These are phyloP conservation scores for Hypoxylon cercidicola DNA, from an alignment of 495 filamentous ascomycete species.

Conservation along the genomic window DNA sequence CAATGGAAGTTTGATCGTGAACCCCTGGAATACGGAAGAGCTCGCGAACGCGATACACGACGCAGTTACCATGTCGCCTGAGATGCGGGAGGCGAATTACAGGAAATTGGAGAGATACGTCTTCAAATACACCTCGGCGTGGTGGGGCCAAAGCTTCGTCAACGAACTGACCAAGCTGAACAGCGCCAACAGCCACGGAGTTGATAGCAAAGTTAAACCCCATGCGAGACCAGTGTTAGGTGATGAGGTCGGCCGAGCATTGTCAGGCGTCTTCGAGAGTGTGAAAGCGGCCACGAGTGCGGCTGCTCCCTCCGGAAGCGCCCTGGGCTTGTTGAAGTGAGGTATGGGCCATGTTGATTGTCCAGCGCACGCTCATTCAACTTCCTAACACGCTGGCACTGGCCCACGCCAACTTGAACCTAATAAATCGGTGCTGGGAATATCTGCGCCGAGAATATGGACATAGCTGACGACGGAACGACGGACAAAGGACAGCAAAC, in stretches of 20 bases:
- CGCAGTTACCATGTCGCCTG: conserved; percentile 84
- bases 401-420: no score
- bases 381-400: no score
- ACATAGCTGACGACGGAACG: no score
- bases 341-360: neutral
- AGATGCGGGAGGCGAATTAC: conserved; percentile 84
- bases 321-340: conserved; percentile 37
- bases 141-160: conserved; percentile 97
- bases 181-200: conserved; percentile 41
- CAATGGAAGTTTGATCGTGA: conserved; percentile 86
- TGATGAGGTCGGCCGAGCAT: conserved; percentile 40
- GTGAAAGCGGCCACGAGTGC: conserved; percentile 45
- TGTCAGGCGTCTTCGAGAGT: conserved; percentile 45
- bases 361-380: neutral
- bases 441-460: no score
- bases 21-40: conserved; percentile 92
- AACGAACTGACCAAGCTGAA: conserved; percentile 75
- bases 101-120: conserved; percentile 85
- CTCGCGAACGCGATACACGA: conserved; percentile 85
- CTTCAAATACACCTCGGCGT: conserved; percentile 91
- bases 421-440: no score
- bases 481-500: no score
- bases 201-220: conserved; percentile 38
- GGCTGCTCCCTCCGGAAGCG: conserved; percentile 43
- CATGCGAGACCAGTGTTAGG: conserved; percentile 34